Percentiles rank a stretch among this genome's conserved stretches.
These are phyloP conservation scores for Heterobasidion parviporum DNA, from an alignment of 1,284 basidiomycete genomes.

Conservation along the genomic window DNA sequence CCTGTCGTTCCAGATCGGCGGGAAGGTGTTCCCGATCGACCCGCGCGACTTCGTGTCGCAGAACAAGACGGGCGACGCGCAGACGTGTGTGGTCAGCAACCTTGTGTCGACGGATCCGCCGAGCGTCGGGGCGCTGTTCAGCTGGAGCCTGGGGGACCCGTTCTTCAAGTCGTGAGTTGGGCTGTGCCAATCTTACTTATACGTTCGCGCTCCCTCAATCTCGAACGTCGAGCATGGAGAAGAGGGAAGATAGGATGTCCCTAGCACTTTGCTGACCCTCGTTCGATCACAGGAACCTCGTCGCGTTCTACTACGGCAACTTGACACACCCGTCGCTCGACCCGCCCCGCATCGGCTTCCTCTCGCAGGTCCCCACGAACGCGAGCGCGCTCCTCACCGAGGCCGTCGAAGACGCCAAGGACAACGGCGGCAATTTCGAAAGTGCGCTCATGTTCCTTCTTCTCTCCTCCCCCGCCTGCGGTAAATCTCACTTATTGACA, in stretches of 20 bases:
- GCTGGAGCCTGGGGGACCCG: constrained; percentile 32
- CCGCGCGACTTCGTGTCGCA: constrained; percentile 53
- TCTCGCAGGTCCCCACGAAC: constrained; percentile 54
- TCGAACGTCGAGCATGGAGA: too few species aligned
- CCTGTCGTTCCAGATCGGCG: constrained; percentile 53
- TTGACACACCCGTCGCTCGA: constrained; percentile 52
- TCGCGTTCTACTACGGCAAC: constrained; percentile 58
- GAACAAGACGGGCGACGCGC: constrained; percentile 25
- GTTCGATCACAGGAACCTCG: constrained; percentile 19
- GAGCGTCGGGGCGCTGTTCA: constrained; percentile 29
- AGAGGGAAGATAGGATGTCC: too few species aligned
- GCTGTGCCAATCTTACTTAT: not conserved
- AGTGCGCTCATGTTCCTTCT: constrained; percentile 19
- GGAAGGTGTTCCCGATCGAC: constrained; percentile 54
- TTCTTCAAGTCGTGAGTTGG: constrained; percentile 31
- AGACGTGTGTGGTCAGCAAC: constrained; percentile 33
- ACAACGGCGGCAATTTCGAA: constrained; percentile 31
- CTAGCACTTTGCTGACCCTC: not conserved
- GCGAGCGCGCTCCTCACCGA: constrained; percentile 30
- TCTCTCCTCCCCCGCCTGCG: not conserved
- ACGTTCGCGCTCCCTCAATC: too few species aligned
- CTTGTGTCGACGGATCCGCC: constrained; percentile 43
- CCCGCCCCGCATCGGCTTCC: constrained; percentile 55
- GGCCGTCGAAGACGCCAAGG: constrained; percentile 30
- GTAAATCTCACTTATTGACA: not conserved